Evolutionary conservation across 345 rosid species (phyloP).

Genomic region (Moringa oleifera): DNA sequence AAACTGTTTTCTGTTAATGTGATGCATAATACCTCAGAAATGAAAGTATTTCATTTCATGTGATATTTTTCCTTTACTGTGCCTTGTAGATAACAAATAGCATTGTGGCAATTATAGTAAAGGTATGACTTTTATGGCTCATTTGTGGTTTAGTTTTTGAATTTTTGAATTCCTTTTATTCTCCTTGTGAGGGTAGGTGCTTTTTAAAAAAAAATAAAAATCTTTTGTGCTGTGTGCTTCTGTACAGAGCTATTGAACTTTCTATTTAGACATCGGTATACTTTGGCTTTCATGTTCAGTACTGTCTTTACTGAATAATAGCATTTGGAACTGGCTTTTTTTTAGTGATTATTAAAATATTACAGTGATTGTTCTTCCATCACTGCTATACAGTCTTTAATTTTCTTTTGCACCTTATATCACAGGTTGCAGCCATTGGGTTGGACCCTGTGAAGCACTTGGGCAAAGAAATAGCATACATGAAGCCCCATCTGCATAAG

Average conservation of each 20-base stretch:
- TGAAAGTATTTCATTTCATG: conserved; percentile 13
- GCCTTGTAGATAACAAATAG: conserved; percentile 55
- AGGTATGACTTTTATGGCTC: conserved; percentile 40
- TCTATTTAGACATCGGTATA: background rate
- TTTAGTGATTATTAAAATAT: background rate
- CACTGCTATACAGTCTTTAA: background rate
- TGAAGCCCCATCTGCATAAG: conserved; percentile 68
- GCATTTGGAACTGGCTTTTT: no score
- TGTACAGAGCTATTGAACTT: background rate
- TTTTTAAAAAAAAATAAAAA: no score
- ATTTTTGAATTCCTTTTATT: background rate
- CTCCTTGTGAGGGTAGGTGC: no score
- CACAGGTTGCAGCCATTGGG: conserved; percentile 93
- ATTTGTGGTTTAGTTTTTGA: background rate
- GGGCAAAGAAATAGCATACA: conserved; percentile 71
- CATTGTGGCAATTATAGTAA: conserved; percentile 71
- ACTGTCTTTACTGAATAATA: no score
- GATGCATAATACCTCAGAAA: conserved; percentile 10
- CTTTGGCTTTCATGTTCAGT: background rate
- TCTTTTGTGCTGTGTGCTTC: background rate
- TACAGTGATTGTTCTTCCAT: background rate
- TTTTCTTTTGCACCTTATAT: background rate
- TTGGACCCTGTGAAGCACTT: conserved; percentile 84
- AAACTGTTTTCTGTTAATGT: conserved; percentile 21
- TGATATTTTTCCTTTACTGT: conserved; percentile 10